Base-by-base conservation (phyloP, 495 filamentous ascomycete species). In the Aspergillus affinis region DNA sequence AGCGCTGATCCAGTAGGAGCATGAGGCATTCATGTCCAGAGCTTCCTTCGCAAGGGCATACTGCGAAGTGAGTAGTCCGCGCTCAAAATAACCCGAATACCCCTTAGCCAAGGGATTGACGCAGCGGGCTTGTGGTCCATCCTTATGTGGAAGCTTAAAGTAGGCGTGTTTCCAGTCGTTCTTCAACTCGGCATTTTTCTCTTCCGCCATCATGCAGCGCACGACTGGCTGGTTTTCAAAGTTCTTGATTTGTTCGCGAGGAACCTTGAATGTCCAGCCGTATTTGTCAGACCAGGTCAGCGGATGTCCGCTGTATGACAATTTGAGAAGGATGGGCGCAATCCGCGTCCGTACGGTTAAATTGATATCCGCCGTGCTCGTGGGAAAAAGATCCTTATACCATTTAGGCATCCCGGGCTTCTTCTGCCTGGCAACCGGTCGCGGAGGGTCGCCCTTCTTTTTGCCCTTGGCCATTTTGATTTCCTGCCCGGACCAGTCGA, bases 1-100 rank as follows among this genome's bases (percentile, higher is more conserved):
- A 19, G 95, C 92, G 64, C 89, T 94, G 57, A 98, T 98, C 94
- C 94, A 99, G 73, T 99, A 99, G 1, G 92, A 97, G 68, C 94
- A 99, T 0, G 90, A 93, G 3, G 93, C 91, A 66, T 99, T 99
- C 95, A 98, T 97, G 57, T 98, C 89, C 55, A 98, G 79, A 6
- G 94, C 94, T 69, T 96, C 91, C 65, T 93, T 96, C 0, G 94
- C 94, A 65, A 96, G 91, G 0, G 86, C 73, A 69, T 86, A 96
- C 65, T 96, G 90, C 18, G 92, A 97, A 6, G 88, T 87, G 6
- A 99, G 77, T 18, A 81, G 90, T 2, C 91, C 93, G 26, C 88
- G 90, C 66, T 98, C 95, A 66, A 98, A 98, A 68, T 96, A 96
- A 51, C 84, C 72, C 55, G 95, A 81, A 65, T 97, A 99, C 10